Conservation (phyloP, 495 filamentous ascomycete genomes). For the Wilcoxina mikolae region DNA sequence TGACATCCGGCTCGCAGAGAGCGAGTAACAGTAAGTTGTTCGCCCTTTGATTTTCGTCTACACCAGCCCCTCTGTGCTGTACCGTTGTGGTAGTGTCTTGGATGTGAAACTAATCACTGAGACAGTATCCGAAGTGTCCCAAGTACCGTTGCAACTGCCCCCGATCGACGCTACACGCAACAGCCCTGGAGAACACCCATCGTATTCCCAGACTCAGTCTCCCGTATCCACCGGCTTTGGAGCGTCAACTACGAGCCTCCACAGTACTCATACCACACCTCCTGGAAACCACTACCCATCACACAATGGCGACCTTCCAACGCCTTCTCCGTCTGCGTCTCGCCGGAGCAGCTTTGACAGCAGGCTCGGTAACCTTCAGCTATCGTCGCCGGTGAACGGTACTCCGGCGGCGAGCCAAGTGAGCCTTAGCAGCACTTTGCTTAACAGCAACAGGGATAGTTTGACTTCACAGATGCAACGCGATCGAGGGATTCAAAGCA, state of each 20-base stretch:
- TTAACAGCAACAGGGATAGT: conserved; percentile 9
- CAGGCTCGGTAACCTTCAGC: conserved; percentile 21
- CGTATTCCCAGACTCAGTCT: conserved; percentile 24
- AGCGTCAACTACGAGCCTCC: conserved; percentile 25
- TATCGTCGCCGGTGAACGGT: conserved; percentile 24
- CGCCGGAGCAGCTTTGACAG: conserved; percentile 29
- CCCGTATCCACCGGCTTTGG: conserved; percentile 24
- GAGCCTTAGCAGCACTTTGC: conserved; percentile 26
- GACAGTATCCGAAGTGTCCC: conserved; percentile 24
- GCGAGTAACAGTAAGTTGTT: conserved; percentile 22
- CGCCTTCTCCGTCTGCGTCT: conserved; percentile 28
- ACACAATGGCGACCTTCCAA: conserved; percentile 21
- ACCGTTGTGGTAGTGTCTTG: background rate
- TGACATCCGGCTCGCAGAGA: conserved; percentile 18
- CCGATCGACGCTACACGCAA: conserved; percentile 27
- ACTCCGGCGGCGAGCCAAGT: conserved; percentile 28
- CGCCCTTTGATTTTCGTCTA: background rate
- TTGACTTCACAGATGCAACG: conserved; percentile 16
- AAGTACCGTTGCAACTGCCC: conserved; percentile 25
- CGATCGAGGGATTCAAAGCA: conserved; percentile 26
- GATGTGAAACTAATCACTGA: conserved; percentile 2
- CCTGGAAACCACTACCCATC: conserved; percentile 15
- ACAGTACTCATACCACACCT: conserved; percentile 18
- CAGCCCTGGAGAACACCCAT: conserved; percentile 19
- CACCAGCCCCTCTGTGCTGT: no score